Conservation (phyloP, 495 filamentous ascomycete species). For the Neurospora sp. region DNA sequence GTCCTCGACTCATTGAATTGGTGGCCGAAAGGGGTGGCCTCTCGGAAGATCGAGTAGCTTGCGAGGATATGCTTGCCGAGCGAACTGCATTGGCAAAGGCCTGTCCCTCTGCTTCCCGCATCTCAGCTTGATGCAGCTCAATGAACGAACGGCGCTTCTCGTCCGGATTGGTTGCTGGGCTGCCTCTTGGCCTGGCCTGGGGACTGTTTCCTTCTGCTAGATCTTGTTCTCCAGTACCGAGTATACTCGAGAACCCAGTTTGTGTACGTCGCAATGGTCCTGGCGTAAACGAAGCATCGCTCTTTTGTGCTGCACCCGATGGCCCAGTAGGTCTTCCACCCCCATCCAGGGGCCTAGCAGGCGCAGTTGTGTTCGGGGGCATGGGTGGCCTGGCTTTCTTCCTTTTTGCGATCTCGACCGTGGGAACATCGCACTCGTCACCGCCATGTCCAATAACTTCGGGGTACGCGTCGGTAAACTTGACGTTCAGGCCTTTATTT, state of each 20-base stretch:
- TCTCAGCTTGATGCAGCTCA: slow-evolving; percentile 55
- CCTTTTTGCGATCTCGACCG: slow-evolving; percentile 53
- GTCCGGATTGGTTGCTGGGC: slow-evolving; percentile 18
- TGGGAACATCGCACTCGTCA: slow-evolving; percentile 64
- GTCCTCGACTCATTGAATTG: background rate
- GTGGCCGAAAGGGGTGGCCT: background rate
- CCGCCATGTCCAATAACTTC: slow-evolving; percentile 82
- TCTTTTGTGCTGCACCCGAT: slow-evolving; percentile 11
- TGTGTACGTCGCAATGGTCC: slow-evolving; percentile 36
- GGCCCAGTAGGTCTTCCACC: slow-evolving; percentile 13
- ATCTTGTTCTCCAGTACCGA: slow-evolving; percentile 16
- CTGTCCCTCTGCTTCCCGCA: slow-evolving; percentile 62
- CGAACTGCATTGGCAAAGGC: slow-evolving; percentile 49
- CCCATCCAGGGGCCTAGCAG: slow-evolving; percentile 10
- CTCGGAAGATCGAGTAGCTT: background rate
- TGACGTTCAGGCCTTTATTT: slow-evolving; percentile 57
- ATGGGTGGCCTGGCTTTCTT: slow-evolving; percentile 33
- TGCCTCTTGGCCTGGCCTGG: slow-evolving; percentile 24
- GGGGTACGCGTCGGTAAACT: slow-evolving; percentile 55
- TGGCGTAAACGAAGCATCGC: slow-evolving; percentile 24
- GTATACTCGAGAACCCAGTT: slow-evolving; percentile 33
- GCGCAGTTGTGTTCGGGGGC: slow-evolving; percentile 12
- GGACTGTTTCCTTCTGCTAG: slow-evolving; percentile 19
- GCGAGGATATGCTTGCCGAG: slow-evolving; percentile 14
- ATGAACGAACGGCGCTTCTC: slow-evolving; percentile 40